Conservation (phyloP, 495 filamentous ascomycete genomes). For the Bombardia bombarda region DNA sequence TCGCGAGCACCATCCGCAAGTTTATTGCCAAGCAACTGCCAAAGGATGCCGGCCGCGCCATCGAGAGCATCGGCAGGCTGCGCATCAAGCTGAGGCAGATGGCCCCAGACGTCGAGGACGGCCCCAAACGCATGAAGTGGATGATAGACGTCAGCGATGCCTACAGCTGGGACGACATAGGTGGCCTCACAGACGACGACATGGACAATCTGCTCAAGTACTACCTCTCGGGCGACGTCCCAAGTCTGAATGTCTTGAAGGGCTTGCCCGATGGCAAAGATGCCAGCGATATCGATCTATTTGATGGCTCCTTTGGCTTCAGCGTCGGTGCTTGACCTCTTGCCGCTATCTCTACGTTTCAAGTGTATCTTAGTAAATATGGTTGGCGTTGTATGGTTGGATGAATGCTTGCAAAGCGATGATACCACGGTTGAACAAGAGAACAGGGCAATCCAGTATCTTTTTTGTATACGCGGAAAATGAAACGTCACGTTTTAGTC, state of each 20-base stretch:
- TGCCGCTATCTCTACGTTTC: no score
- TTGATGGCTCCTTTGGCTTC: constrained; percentile 54
- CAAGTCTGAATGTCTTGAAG: constrained; percentile 39
- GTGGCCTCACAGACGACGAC: constrained; percentile 73
- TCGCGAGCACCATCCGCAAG: constrained; percentile 79
- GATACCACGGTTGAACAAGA: no score
- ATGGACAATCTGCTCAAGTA: constrained; percentile 69
- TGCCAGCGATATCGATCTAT: constrained; percentile 38
- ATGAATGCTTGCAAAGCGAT: no score
- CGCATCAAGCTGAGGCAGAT: constrained; percentile 70
- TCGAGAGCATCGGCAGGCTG: constrained; percentile 72
- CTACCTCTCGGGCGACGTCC: constrained; percentile 50
- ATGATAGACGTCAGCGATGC: constrained; percentile 87
- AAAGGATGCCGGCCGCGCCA: constrained; percentile 67
- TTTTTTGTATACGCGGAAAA: no score
- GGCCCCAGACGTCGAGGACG: constrained; percentile 63
- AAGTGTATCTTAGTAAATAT: no score
- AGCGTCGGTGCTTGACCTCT: constrained; percentile 43
- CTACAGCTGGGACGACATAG: constrained; percentile 80
- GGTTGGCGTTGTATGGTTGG: no score
- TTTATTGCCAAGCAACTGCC: constrained; percentile 75
- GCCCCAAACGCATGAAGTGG: constrained; percentile 89
- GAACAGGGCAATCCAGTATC: no score
- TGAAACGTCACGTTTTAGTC: no score
- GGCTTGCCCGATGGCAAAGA: constrained; percentile 40